Evolutionary conservation across 441 rosid species (phyloP), one percentile per base, ranked within the genome.

Genomic region (Capsella rubella): DNA sequence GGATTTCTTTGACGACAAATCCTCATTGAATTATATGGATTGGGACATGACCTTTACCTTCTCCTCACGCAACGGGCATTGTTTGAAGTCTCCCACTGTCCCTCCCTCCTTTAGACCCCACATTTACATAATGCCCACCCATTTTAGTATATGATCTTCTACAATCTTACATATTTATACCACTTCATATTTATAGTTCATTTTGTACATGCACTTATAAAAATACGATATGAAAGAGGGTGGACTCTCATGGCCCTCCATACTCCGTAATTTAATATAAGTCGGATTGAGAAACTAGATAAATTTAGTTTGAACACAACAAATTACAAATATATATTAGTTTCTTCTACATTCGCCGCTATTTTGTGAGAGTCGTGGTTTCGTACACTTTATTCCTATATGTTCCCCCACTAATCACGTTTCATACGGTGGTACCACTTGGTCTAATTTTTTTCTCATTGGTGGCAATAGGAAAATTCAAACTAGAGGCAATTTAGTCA

Each of bases 21-120:
- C 47, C 47, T 18, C 54, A 46, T 10, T 63, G 67, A 31, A 63
- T 45, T 63, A 45, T 63, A 55, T 74, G 13, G 12, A 49, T 9
- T 8, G 53, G 45, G 72, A 67, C 73, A 67, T 29, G 52, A 74
- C 67, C 8, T 67, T 58, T 28, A 74, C 78, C 78, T 67, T 74
- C 67, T 58, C 78, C 78, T 50, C 78, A 74, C 73, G 78, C 67
- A 67, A 74, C 73, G 47, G 67, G 67, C 67, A 57, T 12, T 39
- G 67, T 74, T 74, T 49, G 67, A 74, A 74, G 58, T 74, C 67
- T 74, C 52, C 66, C 61, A 58, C 72, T 74, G 32, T 58, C 78
- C 28, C 67, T 67, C 25, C 25, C 25, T 21, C 25, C 72, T 21
- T 40, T 66, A 28, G 72, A 9, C 53, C 72, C 72, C 73, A 58